Evolutionary conservation across 2,329 filamentous ascomycete species (phyloP), one percentile per base, ranked within the genome.

Genomic region (Fusarium virguliforme): DNA sequence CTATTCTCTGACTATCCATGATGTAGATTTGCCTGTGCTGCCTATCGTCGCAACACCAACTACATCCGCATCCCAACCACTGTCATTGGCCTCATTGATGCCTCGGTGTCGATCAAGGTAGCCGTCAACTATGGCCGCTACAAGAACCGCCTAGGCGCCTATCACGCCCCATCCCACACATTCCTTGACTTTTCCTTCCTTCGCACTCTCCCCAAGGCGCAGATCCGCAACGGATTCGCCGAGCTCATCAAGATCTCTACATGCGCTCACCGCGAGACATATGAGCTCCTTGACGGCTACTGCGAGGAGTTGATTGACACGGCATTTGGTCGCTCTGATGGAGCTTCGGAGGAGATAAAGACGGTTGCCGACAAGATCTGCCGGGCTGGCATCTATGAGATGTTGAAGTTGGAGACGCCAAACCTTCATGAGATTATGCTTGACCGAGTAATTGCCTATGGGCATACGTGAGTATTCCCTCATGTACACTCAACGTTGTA

Each of bases 231-330:
- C 67, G 91, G 91, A 0, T 93, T 93, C 70, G 91, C 91, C 22
- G 91, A 93, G 82, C 79, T 93, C 71, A 92, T 93, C 83, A 93
- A 93, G 83, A 93, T 93, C 71, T 91, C 90, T 0, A 91, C 89
- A 2, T 93, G 91, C 76, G 89, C 90, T 13, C 89, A 93, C 76
- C 81, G 88, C 24, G 81, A 85, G 18, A 92, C 91, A 0, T 92
- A 92, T 75, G 84, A 92, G 66, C 79, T 92, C 48, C 84, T 93
- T 7, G 90, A 93, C 79, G 86, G 89, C 74, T 90, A 89, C 80
- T 92, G 90, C 74, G 91, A 92, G 83, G 82, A 90, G 73, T 79
- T 93, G 22, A 92, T 93, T 72, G 79, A 83, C 22, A 88, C 88
- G 4, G 88, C 86, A 4, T 93, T 93, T 71, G 91, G 90, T 6